Evolutionary conservation across 352 stramenopile genomes (phyloP).

Genomic region (Globisporangium uncinulatum): DNA sequence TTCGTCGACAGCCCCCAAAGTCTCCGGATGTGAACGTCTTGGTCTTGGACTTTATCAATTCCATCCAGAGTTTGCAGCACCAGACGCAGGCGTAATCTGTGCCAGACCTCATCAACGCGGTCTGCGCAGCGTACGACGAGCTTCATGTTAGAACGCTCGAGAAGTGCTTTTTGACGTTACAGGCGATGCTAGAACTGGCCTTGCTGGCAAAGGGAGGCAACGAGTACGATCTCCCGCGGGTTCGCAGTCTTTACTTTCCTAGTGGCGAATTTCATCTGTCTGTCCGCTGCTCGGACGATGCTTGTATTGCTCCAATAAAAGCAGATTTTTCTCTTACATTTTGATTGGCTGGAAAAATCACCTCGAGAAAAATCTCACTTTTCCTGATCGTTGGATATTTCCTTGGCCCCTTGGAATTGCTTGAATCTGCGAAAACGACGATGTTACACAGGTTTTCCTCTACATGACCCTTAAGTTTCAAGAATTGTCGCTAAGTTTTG

Average conservation of each 20-base stretch:
- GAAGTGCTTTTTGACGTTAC: conserved; percentile 1
- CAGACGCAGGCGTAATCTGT: background rate
- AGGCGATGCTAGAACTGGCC: background rate
- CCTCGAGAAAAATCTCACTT: no score
- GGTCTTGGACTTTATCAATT: background rate
- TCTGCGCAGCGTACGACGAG: background rate
- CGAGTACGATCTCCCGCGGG: background rate
- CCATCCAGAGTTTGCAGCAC: background rate
- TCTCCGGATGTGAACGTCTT: background rate
- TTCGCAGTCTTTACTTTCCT: background rate
- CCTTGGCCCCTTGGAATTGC: no score
- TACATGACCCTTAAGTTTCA: no score
- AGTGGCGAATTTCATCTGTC: background rate
- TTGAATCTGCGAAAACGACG: no score
- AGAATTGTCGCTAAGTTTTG: no score
- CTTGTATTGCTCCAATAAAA: background rate
- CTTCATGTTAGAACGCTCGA: background rate
- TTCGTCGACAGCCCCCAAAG: background rate
- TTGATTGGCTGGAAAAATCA: no score
- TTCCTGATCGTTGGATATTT: no score
- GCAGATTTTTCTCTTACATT: no score
- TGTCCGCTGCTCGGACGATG: background rate
- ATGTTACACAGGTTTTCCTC: no score
- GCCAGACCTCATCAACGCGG: background rate
- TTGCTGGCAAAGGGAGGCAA: background rate